These are phyloP conservation scores for Tuber borchii DNA, from an alignment of 495 filamentous ascomycete genomes.

Conservation along the genomic window DNA sequence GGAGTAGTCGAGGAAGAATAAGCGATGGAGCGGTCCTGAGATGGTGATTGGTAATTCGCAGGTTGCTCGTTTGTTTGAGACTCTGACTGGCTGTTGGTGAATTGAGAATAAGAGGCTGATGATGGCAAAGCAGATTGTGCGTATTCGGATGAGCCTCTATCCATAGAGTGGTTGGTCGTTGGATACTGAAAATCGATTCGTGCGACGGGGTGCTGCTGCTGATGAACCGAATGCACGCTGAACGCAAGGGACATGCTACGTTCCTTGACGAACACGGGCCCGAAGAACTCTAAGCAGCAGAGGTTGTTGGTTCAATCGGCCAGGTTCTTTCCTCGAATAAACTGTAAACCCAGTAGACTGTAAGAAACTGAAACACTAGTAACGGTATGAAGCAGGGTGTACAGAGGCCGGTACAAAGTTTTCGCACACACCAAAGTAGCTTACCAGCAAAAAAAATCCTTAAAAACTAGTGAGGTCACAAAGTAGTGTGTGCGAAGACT, in stretches of 20 bases:
- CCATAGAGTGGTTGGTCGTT: slow-evolving; percentile 59
- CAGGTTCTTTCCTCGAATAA: not conserved
- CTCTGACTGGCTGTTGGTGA: slow-evolving; percentile 50
- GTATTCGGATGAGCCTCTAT: slow-evolving; percentile 85
- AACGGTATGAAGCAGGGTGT: not conserved
- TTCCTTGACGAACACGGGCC: slow-evolving; percentile 1
- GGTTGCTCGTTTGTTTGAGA: slow-evolving; percentile 45
- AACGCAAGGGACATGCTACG: slow-evolving; percentile 44
- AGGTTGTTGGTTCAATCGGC: slow-evolving; percentile 1
- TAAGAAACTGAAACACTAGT: not conserved
- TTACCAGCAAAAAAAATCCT: no score
- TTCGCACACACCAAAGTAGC: no score
- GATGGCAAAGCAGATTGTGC: slow-evolving; percentile 97
- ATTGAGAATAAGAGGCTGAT: slow-evolving; percentile 48
- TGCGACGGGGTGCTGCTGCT: slow-evolving; percentile 37
- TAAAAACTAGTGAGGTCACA: no score
- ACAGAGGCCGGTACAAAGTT: no score
- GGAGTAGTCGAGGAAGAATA: slow-evolving; percentile 74
- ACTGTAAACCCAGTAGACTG: not conserved
- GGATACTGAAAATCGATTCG: slow-evolving; percentile 5
- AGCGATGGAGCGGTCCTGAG: slow-evolving; percentile 60
- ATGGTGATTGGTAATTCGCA: slow-evolving; percentile 54
- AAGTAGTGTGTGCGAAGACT: no score
- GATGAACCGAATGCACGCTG: slow-evolving; percentile 44
- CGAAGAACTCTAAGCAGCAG: not conserved